Evolutionary conservation across 345 rosid genomes (phyloP).

Genomic region (Limnanthes douglasii): DNA sequence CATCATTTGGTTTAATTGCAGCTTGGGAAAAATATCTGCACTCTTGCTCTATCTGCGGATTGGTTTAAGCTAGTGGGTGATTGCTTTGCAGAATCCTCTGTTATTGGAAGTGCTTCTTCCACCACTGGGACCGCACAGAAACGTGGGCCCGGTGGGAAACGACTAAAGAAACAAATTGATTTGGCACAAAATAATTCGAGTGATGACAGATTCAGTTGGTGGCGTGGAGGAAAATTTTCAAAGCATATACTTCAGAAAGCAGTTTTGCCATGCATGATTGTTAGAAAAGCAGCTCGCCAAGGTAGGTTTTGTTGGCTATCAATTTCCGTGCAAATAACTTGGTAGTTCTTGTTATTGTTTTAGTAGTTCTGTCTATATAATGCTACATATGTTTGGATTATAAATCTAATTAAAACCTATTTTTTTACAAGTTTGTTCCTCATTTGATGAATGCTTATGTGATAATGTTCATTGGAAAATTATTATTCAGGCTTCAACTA

Average conservation of each 20-base stretch:
- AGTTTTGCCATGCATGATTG: constrained; percentile 37
- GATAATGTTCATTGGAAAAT: too few relatives aligned
- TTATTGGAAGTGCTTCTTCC: constrained; percentile 30
- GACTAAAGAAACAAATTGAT: constrained; percentile 45
- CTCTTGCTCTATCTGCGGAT: constrained; percentile 49
- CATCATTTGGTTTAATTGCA: constrained; percentile 18
- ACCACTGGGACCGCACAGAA: constrained; percentile 27
- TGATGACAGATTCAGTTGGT: constrained; percentile 68
- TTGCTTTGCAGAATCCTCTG: constrained; percentile 34
- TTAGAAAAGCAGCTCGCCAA: constrained; percentile 53
- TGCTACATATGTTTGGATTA: not conserved
- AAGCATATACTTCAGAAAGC: constrained; percentile 51
- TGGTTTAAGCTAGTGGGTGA: constrained; percentile 76
- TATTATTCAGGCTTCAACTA: too few relatives aligned
- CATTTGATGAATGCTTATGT: too few relatives aligned
- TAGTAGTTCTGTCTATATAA: not conserved
- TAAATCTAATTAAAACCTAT: not conserved
- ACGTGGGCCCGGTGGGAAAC: constrained; percentile 51
- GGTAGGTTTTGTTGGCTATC: too few relatives aligned
- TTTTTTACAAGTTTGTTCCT: constrained; percentile 8
- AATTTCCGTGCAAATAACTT: too few relatives aligned
- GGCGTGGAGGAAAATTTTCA: constrained; percentile 71
- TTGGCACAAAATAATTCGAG: constrained; percentile 19
- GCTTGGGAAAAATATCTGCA: constrained; percentile 69
- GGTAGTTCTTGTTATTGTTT: too few relatives aligned